phyloP scores from a whole-genome alignment of 495 filamentous ascomycete species.

The Aspergillus hancockii region DNA sequence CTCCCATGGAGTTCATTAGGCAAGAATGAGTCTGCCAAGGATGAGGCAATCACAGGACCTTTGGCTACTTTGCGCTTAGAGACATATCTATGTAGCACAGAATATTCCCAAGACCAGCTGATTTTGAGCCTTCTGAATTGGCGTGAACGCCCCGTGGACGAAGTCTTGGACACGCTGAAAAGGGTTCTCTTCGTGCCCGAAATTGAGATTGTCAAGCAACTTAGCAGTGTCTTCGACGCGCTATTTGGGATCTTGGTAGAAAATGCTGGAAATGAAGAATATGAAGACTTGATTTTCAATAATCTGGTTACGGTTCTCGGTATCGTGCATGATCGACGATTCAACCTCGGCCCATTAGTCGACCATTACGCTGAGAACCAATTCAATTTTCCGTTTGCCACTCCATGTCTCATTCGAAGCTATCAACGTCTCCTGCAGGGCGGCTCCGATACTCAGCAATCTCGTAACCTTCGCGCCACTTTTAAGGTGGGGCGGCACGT shows the following conservation, averaged over 20 bases:
- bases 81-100: constrained; percentile 92
- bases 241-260: constrained; percentile 90
- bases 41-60: constrained; percentile 73
- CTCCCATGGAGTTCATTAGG: constrained; percentile 75
- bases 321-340: constrained; percentile 91
- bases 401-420: constrained; percentile 85
- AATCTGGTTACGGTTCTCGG: constrained; percentile 86
- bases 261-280: constrained; percentile 83
- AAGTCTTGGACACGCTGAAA: constrained; percentile 72
- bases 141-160: constrained; percentile 69
- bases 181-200: constrained; percentile 91
- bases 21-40: constrained; percentile 65
- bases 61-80: constrained; percentile 73
- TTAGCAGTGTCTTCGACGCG: constrained; percentile 86
- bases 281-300: constrained; percentile 90
- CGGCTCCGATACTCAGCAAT: constrained; percentile 74
- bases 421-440: constrained; percentile 80
- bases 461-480: constrained; percentile 81
- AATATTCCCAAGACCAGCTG: constrained; percentile 90
- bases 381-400: constrained; percentile 94
- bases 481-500: constrained; percentile 94
- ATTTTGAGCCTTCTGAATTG: constrained; percentile 83
- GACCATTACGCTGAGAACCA: constrained; percentile 86
- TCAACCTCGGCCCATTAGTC: constrained; percentile 85
- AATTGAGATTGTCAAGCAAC: constrained; percentile 93